Percentiles rank a stretch among this genome's conserved stretches.
Evolutionary conservation across 352 stramenopile species (phyloP).

Genomic region (Pythium utonaiense): DNA sequence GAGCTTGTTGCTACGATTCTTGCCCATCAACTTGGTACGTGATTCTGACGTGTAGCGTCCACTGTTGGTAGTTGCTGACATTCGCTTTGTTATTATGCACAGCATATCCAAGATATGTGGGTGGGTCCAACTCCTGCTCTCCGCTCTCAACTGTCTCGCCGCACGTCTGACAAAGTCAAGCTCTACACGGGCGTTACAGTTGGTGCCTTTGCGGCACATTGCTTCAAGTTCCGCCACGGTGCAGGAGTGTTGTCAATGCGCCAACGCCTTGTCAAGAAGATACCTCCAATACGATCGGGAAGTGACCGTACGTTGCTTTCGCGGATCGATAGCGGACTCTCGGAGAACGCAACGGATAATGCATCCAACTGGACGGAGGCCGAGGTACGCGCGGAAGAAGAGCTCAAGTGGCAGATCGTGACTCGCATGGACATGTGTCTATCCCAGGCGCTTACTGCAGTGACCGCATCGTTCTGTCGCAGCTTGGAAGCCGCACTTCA

Average conservation of each 20-base stretch:
- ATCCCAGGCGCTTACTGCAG: constrained; percentile 68
- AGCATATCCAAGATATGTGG: constrained; percentile 85
- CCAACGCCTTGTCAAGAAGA: constrained; percentile 46
- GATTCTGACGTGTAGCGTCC: background rate
- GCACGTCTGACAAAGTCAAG: constrained; percentile 57
- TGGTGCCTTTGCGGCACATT: constrained; percentile 77
- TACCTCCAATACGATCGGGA: constrained; percentile 9
- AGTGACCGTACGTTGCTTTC: constrained; percentile 31
- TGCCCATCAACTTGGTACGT: constrained; percentile 72
- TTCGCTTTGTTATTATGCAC: background rate
- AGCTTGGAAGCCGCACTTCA: constrained; percentile 68
- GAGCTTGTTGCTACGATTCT: constrained; percentile 60
- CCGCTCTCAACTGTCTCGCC: constrained; percentile 56
- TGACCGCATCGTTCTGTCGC: constrained; percentile 72
- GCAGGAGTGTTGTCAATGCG: constrained; percentile 69
- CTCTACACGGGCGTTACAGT: constrained; percentile 72
- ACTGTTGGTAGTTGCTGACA: background rate
- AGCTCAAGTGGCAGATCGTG: constrained; percentile 74
- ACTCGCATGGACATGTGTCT: constrained; percentile 78
- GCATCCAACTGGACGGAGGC: constrained; percentile 55
- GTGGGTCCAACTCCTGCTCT: constrained; percentile 64
- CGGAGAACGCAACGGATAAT: constrained; percentile 24
- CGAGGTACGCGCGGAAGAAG: constrained; percentile 43
- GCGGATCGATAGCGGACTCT: constrained; percentile 42
- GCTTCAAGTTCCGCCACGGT: constrained; percentile 78